Percentiles rank a stretch among this genome's conserved stretches.
Evolutionary conservation across 2,329 filamentous ascomycete genomes (phyloP).

Genomic region (Colletotrichum paranaense): DNA sequence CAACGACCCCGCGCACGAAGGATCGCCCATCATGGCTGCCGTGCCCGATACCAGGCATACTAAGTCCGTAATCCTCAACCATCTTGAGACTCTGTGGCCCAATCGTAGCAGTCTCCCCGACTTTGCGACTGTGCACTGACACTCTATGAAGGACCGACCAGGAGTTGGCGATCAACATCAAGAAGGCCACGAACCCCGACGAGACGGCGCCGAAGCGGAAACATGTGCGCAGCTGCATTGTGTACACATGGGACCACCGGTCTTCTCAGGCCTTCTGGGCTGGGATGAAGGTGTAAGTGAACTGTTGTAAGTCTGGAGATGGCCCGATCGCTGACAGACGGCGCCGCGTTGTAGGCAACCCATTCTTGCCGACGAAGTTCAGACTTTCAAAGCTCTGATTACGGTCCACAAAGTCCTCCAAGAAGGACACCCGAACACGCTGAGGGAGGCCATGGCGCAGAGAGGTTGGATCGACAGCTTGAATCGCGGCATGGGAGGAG

Average conservation of each 20-base stretch:
- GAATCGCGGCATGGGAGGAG: slow-evolving; percentile 83
- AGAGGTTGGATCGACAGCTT: slow-evolving; percentile 93
- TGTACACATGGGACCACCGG: slow-evolving; percentile 99
- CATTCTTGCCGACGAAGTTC: slow-evolving; percentile 97
- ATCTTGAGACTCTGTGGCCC: neutral
- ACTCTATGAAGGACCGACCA: slow-evolving; percentile 68
- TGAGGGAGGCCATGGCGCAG: slow-evolving; percentile 91
- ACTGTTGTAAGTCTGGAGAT: neutral
- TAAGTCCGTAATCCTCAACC: slow-evolving; percentile 24
- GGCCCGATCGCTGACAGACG: neutral
- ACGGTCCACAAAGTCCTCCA: slow-evolving; percentile 98
- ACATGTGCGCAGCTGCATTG: slow-evolving; percentile 97
- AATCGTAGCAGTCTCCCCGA: neutral
- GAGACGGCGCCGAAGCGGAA: slow-evolving; percentile 81
- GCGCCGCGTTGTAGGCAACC: slow-evolving; percentile 75
- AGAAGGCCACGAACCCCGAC: slow-evolving; percentile 76
- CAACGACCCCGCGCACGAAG: slow-evolving; percentile 20
- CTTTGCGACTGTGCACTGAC: slow-evolving; percentile 25
- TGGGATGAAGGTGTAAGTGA: slow-evolving; percentile 93
- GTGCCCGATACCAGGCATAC: slow-evolving; percentile 35
- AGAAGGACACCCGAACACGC: slow-evolving; percentile 89
- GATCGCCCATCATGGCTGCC: slow-evolving; percentile 32
- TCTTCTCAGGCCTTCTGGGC: slow-evolving; percentile 95
- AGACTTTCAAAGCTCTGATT: slow-evolving; percentile 98
- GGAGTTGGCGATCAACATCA: slow-evolving; percentile 77